Evolutionary conservation across 345 rosid species (phyloP).

Genomic region (Geranium brycei): DNA sequence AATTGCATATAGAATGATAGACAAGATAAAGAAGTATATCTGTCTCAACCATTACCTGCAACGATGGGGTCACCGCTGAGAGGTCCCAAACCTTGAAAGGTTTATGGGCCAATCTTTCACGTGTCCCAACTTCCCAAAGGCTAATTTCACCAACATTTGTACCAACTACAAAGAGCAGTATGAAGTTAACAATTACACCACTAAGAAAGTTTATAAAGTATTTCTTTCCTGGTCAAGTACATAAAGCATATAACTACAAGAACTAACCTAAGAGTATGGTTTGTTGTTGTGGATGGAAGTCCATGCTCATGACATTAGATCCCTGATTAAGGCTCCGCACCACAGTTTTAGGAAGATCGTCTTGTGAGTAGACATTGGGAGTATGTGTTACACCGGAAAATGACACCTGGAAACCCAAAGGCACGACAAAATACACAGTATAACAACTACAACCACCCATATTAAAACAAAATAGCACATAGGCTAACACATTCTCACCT

Average conservation of each 20-base stretch:
- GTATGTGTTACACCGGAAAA: conserved; percentile 36
- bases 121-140: conserved; percentile 34
- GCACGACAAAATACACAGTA: neutral
- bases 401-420: conserved; percentile 21
- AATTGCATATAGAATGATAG: neutral
- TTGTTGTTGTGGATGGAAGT: conserved; percentile 41
- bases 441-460: neutral
- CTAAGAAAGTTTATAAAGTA: neutral
- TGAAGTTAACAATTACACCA: neutral
- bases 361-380: conserved; percentile 39
- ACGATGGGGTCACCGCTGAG: conserved; percentile 17
- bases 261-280: conserved; percentile 28
- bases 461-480: neutral
- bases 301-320: conserved; percentile 43
- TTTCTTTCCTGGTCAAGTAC: neutral
- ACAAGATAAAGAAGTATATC: neutral
- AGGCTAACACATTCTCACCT: conserved; percentile 22
- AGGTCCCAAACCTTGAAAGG: conserved; percentile 40
- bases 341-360: conserved; percentile 29
- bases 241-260: neutral
- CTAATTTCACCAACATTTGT: conserved; percentile 35
- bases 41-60: conserved; percentile 22
- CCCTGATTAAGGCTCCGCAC: conserved; percentile 28
- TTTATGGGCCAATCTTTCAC: conserved; percentile 28
- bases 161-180: conserved; percentile 23